Percentiles rank a stretch among this genome's conserved stretches.
Evolutionary conservation across 2,329 filamentous ascomycete species (phyloP).

Genomic region (Aspergillus arachidicola): DNA sequence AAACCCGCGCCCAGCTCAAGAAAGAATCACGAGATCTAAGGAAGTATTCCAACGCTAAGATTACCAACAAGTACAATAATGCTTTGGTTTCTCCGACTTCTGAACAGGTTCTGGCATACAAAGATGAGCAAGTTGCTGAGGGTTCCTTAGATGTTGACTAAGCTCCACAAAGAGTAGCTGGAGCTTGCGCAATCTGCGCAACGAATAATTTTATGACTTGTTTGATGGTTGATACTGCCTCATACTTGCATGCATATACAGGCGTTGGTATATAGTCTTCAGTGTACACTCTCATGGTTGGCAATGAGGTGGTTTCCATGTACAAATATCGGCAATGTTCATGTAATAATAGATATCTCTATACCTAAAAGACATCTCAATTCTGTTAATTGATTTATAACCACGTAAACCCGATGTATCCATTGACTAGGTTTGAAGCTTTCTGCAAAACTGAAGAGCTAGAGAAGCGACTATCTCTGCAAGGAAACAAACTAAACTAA

Average conservation of each 20-base stretch:
- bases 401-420: too few relatives aligned
- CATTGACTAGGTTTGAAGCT: too few relatives aligned
- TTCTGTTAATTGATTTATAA: background rate
- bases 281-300: background rate
- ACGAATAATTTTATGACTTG: background rate
- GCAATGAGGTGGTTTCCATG: constrained; percentile 3
- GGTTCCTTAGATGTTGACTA: background rate
- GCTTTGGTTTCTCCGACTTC: constrained; percentile 25
- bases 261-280: constrained; percentile 19
- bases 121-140: constrained; percentile 9
- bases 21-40: constrained; percentile 30
- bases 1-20: constrained; percentile 25
- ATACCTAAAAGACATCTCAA: background rate
- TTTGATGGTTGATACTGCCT: background rate
- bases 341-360: constrained; percentile 4
- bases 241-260: constrained; percentile 16
- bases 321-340: constrained; percentile 1
- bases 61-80: constrained; percentile 17
- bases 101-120: constrained; percentile 25
- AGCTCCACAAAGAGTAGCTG: background rate
- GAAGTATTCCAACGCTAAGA: constrained; percentile 32
- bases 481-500: too few relatives aligned
- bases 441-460: too few relatives aligned
- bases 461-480: too few relatives aligned
- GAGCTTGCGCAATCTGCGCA: background rate